Evolutionary conservation across 495 filamentous ascomycete genomes (phyloP).

Genomic region (Copromyces sp.): DNA sequence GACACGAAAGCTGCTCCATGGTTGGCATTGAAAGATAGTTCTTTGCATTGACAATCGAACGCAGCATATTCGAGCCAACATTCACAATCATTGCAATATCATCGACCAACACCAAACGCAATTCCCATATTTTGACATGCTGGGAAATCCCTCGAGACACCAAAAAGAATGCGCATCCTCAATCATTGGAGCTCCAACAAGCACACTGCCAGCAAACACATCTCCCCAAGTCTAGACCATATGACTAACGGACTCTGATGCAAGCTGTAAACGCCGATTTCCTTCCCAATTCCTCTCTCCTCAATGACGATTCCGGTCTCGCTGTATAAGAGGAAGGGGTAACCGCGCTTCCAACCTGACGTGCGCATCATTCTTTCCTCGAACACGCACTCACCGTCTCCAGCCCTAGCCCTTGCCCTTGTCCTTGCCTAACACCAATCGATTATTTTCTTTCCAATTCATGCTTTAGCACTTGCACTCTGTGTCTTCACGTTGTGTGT

Average conservation of each 20-base stretch:
- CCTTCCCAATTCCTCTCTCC: not conserved
- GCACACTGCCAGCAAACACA: not conserved
- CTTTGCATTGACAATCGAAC: not conserved
- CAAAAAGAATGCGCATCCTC: not conserved
- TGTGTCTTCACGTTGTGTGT: too few relatives aligned
- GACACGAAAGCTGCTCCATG: not conserved
- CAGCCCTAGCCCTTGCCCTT: too few relatives aligned
- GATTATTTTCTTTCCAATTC: too few relatives aligned
- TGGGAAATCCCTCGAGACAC: not conserved
- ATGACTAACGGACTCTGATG: not conserved
- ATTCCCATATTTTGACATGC: not conserved
- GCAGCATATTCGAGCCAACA: not conserved
- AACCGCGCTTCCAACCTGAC: too few relatives aligned
- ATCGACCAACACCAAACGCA: not conserved
- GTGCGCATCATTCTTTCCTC: too few relatives aligned
- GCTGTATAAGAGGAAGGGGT: too few relatives aligned
- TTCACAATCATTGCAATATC: not conserved
- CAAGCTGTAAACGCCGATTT: not conserved
- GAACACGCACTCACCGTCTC: too few relatives aligned
- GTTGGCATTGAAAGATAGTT: not conserved
- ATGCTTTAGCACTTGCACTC: too few relatives aligned
- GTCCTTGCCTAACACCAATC: too few relatives aligned
- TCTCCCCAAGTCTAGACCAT: not conserved
- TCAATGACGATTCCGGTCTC: not conserved
- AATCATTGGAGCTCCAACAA: not conserved